A percentile compares a stretch with the other conserved stretches of the same genome.
These are phyloP conservation scores for Adiantum capillusveneris DNA, from an alignment of 75 land plant genomes.

Conservation along the genomic window DNA sequence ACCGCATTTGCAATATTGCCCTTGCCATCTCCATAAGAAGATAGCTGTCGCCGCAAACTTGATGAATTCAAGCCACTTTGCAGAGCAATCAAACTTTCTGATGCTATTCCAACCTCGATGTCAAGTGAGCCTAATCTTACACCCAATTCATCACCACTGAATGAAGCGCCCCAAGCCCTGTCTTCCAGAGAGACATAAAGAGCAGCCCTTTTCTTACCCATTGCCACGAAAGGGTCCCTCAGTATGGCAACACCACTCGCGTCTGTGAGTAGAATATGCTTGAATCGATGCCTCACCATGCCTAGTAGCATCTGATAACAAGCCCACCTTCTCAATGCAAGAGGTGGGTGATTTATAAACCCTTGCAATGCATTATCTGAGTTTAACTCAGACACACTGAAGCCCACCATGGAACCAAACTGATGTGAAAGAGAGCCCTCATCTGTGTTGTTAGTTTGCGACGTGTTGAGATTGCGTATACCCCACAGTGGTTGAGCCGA, in stretches of 20 bases:
- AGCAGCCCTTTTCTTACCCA: conserved; percentile 21
- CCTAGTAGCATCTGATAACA: conserved; percentile 82
- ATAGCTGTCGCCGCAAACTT: too few species aligned
- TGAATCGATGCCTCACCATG: conserved; percentile 43
- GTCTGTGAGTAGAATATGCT: conserved; percentile 42
- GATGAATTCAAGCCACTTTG: too few species aligned
- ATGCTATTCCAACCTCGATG: too few species aligned
- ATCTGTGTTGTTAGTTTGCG: background rate
- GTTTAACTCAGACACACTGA: conserved; percentile 54
- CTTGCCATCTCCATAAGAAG: too few species aligned
- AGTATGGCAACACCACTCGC: conserved; percentile 32
- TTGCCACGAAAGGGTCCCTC: conserved; percentile 41
- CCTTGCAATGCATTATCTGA: conserved; percentile 48
- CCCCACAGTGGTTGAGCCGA: conserved; percentile 35
- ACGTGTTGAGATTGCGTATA: background rate
- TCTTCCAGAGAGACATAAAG: conserved; percentile 26
- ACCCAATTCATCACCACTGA: background rate
- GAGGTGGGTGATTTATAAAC: conserved; percentile 46
- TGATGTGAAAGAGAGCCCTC: background rate
- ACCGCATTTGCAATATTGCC: too few species aligned
- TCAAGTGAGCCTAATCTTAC: background rate
- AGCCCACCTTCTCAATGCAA: conserved; percentile 56
- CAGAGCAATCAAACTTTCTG: too few species aligned
- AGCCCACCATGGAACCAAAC: conserved; percentile 42
- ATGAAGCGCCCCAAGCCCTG: background rate